Conservation (phyloP, 163 green algal species). For the Chlorella variabilis region DNA sequence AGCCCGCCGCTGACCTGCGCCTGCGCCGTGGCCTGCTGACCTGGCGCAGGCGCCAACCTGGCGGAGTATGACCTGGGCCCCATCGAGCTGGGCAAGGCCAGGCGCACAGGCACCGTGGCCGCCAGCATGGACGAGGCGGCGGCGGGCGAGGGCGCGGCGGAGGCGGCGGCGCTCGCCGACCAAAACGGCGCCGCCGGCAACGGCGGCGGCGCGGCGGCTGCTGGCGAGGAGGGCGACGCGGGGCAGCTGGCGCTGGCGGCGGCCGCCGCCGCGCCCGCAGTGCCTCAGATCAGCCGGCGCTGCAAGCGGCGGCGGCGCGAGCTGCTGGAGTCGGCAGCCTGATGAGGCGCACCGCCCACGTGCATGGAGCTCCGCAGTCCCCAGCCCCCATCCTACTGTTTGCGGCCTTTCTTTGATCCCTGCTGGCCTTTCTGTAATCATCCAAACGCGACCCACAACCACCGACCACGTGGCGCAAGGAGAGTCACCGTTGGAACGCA, state of each 20-base stretch:
- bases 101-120: slow-evolving; percentile 45
- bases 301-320: slow-evolving; percentile 48
- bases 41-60: slow-evolving; percentile 34
- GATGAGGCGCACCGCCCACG: too few relatives aligned
- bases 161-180: background rate
- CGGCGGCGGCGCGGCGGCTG: background rate
- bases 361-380: too few relatives aligned
- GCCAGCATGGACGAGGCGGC: background rate
- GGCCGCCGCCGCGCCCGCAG: slow-evolving; percentile 8
- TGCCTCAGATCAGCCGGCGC: slow-evolving; percentile 32
- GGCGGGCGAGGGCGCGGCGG: background rate
- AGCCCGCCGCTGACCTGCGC: too few relatives aligned
- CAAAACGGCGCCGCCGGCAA: background rate
- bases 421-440: too few relatives aligned
- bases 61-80: slow-evolving; percentile 47
- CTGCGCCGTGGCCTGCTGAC: too few relatives aligned
- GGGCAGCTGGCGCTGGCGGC: background rate
- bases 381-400: too few relatives aligned
- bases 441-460: too few relatives aligned
- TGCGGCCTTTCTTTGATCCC: too few relatives aligned
- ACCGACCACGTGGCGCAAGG: too few relatives aligned
- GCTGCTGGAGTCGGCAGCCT: slow-evolving; percentile 27
- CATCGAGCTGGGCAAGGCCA: slow-evolving; percentile 56
- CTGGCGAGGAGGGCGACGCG: background rate
- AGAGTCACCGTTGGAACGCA: too few relatives aligned